Percentiles rank a stretch among this genome's conserved stretches.
These are phyloP conservation scores for Ascobolus immersus DNA, from an alignment of 495 filamentous ascomycete genomes.

Conservation along the genomic window DNA sequence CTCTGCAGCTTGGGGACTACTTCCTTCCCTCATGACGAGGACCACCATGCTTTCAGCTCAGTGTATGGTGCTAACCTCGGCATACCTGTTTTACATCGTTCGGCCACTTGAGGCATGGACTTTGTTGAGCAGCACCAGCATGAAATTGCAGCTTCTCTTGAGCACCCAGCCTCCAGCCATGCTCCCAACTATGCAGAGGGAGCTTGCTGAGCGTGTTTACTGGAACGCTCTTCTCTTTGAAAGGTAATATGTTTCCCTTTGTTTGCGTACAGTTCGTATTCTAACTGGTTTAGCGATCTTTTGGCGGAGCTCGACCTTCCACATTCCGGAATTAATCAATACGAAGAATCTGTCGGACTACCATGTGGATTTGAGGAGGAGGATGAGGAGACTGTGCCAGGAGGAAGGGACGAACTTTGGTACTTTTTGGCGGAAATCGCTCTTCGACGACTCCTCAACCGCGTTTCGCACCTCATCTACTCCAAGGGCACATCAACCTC, in stretches of 20 bases:
- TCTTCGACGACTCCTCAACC: conserved; percentile 46
- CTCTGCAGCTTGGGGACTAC: conserved; percentile 48
- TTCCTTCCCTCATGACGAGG: conserved; percentile 53
- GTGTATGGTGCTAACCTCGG: conserved; percentile 52
- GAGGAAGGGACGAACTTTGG: conserved; percentile 54
- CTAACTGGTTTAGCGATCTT: conserved; percentile 28
- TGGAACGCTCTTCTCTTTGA: conserved; percentile 67
- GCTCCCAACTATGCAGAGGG: conserved; percentile 39
- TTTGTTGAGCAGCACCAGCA: conserved; percentile 48
- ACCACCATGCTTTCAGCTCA: conserved; percentile 52
- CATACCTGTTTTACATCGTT: conserved; percentile 61
- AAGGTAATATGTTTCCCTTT: conserved; percentile 16
- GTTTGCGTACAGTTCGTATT: neutral
- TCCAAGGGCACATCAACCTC: conserved; percentile 43
- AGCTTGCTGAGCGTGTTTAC: conserved; percentile 50
- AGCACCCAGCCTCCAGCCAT: conserved; percentile 34
- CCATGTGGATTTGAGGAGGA: conserved; percentile 51
- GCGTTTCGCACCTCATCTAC: conserved; percentile 60
- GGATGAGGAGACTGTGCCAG: conserved; percentile 19
- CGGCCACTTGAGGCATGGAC: conserved; percentile 65
- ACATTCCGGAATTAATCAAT: conserved; percentile 55
- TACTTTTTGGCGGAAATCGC: conserved; percentile 67
- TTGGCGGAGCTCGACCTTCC: conserved; percentile 59
- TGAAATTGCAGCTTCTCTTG: conserved; percentile 52
- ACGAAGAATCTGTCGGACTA: conserved; percentile 54